These are phyloP conservation scores for Mariannaea elegans DNA, from an alignment of 2,329 filamentous ascomycete species.

Conservation along the genomic window DNA sequence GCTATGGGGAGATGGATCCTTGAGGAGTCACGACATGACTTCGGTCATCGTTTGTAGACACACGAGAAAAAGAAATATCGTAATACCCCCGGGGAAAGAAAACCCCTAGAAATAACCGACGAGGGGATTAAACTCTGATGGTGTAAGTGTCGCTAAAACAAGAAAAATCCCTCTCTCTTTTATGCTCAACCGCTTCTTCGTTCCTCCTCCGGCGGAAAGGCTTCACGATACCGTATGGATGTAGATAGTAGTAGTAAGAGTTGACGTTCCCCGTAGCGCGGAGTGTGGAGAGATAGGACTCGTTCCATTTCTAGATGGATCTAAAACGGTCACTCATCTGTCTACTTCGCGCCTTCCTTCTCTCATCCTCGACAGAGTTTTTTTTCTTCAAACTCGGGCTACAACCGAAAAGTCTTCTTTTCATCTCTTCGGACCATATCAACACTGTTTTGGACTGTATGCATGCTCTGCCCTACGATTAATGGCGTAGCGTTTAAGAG, in stretches of 20 bases:
- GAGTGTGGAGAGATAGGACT: constrained; percentile 17
- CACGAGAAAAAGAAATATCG: background rate
- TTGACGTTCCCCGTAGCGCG: constrained; percentile 15
- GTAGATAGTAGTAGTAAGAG: background rate
- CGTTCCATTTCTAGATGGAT: constrained; percentile 18
- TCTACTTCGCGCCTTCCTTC: background rate
- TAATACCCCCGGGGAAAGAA: too few relatives aligned
- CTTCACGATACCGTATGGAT: too few relatives aligned
- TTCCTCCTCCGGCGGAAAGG: too few relatives aligned
- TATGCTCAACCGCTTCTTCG: too few relatives aligned
- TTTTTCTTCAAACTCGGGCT: background rate
- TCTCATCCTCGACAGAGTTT: background rate
- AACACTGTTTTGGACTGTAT: background rate
- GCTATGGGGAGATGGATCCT: constrained; percentile 2
- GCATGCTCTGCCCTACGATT: background rate
- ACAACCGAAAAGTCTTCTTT: background rate
- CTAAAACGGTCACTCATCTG: constrained; percentile 10
- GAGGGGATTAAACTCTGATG: too few relatives aligned
- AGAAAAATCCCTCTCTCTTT: too few relatives aligned
- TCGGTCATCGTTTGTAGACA: background rate
- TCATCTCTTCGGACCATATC: background rate
- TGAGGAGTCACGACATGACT: background rate
- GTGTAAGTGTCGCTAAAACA: too few relatives aligned
- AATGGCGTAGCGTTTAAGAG: constrained; percentile 3
- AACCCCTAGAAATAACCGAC: too few relatives aligned